Percentiles rank a stretch among this genome's conserved stretches.
Evolutionary conservation across 345 rosid species (phyloP).

Genomic region (Aurinia saxatilis): DNA sequence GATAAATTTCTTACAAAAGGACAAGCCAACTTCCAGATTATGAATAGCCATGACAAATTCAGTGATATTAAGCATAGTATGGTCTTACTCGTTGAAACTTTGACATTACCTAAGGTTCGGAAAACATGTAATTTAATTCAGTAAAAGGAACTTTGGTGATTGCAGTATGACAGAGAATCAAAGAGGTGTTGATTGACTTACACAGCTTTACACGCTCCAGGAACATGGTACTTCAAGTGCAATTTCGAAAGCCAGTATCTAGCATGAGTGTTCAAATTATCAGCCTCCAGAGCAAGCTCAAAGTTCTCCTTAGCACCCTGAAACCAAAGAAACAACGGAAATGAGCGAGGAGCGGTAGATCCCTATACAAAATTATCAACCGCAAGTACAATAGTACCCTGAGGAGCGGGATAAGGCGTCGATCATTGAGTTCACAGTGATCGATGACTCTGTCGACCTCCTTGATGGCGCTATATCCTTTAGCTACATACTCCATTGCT

Average conservation of each 20-base stretch:
- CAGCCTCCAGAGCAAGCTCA: constrained; percentile 77
- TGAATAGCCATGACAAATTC: no score
- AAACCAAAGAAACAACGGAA: background rate
- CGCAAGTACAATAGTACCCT: constrained; percentile 30
- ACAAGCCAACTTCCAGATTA: no score
- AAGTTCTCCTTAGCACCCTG: constrained; percentile 89
- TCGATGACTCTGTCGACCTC: constrained; percentile 91
- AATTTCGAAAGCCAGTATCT: constrained; percentile 73
- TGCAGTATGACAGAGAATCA: no score
- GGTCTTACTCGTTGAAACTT: no score
- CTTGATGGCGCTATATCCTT: constrained; percentile 76
- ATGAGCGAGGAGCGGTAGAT: background rate
- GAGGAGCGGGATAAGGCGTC: constrained; percentile 78
- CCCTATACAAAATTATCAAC: background rate
- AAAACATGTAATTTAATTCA: no score
- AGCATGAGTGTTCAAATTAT: constrained; percentile 74
- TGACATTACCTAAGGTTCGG: no score
- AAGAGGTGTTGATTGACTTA: constrained; percentile 32
- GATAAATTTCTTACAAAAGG: no score
- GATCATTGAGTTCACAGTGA: constrained; percentile 77
- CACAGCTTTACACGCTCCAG: constrained; percentile 82
- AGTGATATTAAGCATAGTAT: no score
- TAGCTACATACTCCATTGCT: constrained; percentile 85
- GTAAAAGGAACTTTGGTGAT: no score
- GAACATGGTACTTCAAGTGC: constrained; percentile 84